Conservation (phyloP, 1,284 basidiomycete species). For the Schizopora paradoxa region DNA sequence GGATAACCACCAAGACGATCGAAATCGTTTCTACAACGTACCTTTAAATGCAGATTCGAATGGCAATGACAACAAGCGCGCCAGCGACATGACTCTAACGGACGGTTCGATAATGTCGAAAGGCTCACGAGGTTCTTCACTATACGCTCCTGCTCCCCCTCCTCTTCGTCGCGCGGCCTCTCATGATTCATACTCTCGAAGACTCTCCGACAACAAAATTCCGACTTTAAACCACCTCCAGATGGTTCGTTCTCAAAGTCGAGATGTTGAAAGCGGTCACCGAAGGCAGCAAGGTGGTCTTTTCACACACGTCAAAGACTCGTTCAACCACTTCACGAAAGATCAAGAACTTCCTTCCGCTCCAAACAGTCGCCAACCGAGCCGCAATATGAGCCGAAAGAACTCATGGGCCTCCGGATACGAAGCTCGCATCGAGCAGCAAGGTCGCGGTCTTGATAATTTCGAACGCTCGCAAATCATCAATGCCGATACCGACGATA, state of each 20-base stretch:
- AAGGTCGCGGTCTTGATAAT: slow-evolving; percentile 8
- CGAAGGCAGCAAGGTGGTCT: too few relatives aligned
- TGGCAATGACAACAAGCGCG: background rate
- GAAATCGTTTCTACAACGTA: too few relatives aligned
- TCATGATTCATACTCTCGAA: background rate
- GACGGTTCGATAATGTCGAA: too few relatives aligned
- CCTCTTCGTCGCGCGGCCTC: background rate
- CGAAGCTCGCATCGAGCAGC: background rate
- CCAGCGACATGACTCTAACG: background rate
- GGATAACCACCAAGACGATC: background rate
- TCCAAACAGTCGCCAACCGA: background rate
- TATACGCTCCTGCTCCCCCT: too few relatives aligned
- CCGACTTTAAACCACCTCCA: too few relatives aligned
- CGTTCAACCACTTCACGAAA: background rate
- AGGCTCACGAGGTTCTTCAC: too few relatives aligned
- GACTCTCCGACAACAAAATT: too few relatives aligned
- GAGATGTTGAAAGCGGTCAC: background rate
- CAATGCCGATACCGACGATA: slow-evolving; percentile 14
- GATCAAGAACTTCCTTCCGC: background rate
- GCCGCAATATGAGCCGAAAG: background rate
- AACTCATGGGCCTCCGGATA: slow-evolving; percentile 1
- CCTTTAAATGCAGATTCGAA: too few relatives aligned
- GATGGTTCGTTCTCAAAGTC: background rate
- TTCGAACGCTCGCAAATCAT: slow-evolving; percentile 9
- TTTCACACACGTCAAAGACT: slow-evolving; percentile 6